Conservation (phyloP, 768 basidiomycete species). For the Russula sp. region DNA sequence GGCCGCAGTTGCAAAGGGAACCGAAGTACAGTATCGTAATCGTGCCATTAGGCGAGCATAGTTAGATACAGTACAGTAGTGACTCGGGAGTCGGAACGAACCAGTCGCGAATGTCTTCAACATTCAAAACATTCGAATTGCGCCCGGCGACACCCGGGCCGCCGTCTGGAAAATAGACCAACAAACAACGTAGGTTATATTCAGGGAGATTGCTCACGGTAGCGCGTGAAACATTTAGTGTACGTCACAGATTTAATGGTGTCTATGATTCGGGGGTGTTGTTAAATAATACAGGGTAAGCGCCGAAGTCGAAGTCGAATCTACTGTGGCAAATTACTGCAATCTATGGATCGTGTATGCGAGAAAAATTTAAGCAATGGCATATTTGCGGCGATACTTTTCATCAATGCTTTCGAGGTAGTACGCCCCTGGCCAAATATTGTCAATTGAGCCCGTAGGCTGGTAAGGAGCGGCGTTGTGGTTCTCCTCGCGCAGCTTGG, state of each 20-base stretch:
- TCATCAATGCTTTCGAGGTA: conserved; percentile 89
- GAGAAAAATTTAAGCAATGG: conserved; percentile 11
- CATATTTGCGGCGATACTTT: conserved; percentile 90
- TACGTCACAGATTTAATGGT: conserved; percentile 3
- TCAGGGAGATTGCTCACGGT: no score
- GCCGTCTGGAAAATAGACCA: no score
- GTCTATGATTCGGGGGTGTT: conserved; percentile 19
- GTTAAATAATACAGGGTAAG: conserved; percentile 19
- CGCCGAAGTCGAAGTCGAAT: background rate
- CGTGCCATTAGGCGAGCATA: background rate
- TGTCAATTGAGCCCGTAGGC: conserved; percentile 81
- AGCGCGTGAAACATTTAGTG: background rate
- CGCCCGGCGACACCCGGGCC: background rate
- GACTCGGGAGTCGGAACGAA: no score
- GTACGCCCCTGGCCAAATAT: conserved; percentile 92
- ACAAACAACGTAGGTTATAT: no score
- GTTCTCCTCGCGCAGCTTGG: conserved; percentile 84
- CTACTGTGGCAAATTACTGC: conserved; percentile 1
- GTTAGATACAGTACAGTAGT: no score
- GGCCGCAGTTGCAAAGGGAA: background rate
- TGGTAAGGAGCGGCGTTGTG: conserved; percentile 86
- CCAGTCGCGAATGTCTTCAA: no score
- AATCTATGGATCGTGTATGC: conserved; percentile 1
- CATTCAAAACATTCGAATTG: no score
- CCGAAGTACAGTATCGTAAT: conserved; percentile 7